Evolutionary conservation across 495 filamentous ascomycete genomes (phyloP).

Genomic region (Hyaloscypha finlandica): DNA sequence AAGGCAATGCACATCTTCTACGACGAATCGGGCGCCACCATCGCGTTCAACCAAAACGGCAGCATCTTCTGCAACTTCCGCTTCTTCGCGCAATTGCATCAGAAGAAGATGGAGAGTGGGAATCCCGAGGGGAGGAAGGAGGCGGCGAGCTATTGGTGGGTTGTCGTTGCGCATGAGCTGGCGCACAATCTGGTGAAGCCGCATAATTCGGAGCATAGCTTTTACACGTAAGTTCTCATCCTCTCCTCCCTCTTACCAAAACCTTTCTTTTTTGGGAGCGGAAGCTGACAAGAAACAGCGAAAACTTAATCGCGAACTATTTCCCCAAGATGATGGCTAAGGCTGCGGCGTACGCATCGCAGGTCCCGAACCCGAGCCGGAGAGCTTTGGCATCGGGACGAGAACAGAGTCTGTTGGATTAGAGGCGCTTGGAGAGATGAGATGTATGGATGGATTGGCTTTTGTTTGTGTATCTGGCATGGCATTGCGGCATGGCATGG

Average conservation of each 20-base stretch:
- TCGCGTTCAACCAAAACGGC: constrained; percentile 88
- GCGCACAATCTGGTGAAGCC: constrained; percentile 86
- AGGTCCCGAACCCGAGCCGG: neutral
- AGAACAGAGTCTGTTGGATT: constrained; percentile 26
- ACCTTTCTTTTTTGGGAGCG: neutral
- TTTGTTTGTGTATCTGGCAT: neutral
- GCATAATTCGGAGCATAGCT: constrained; percentile 82
- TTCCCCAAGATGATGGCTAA: constrained; percentile 30
- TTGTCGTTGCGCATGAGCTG: constrained; percentile 87
- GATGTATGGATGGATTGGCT: neutral
- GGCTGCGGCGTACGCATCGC: constrained; percentile 1
- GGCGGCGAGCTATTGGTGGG: constrained; percentile 87
- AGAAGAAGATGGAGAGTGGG: constrained; percentile 36
- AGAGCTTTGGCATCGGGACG: neutral
- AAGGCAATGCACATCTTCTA: constrained; percentile 81
- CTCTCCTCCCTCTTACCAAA: neutral
- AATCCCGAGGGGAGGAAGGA: constrained; percentile 50
- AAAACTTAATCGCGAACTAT: constrained; percentile 26
- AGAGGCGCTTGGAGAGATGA: constrained; percentile 1
- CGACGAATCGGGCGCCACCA: constrained; percentile 73
- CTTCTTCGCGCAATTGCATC: constrained; percentile 82
- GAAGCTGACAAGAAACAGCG: constrained; percentile 6
- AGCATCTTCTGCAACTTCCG: constrained; percentile 92
- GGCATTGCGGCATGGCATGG: constrained; percentile 1
- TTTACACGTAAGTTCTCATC: constrained; percentile 66